Base-by-base conservation (phyloP, 768 basidiomycete species). In the Coprinellus micaceus region DNA sequence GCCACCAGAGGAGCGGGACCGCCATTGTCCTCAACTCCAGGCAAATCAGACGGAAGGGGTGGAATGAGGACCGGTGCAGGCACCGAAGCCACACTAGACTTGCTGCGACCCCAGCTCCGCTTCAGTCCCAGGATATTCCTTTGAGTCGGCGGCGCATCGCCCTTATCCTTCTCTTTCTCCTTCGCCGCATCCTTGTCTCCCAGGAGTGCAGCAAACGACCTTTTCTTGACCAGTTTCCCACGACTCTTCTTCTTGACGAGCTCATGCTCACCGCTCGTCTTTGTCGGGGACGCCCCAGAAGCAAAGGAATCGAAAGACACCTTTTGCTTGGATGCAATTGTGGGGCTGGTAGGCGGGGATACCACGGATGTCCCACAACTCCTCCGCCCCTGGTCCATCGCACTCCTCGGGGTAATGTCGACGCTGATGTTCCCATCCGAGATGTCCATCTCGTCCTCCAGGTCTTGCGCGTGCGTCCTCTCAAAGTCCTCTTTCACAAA, bases 151-250 rank as follows among this genome's bases (percentile, higher is more conserved):
- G 17, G 33, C 49, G 17, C 21, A 15, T n/a, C 19, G n/a, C 29
- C 22, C 22, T 28, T 10, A 29, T 51, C 19, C 19, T 19, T 19
- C 4, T 33, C 48, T 10, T 19, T 19, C 4, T 33, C 48, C 33
- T 51, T 21, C 30, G 26, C 4, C 9, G 12, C 7, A 17, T 51
- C 30, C 26, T n/a, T 7, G 12, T 26, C 21, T 9, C 45, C 45
- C 49, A 36, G 19, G 11, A 29, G 19, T 19, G 30, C 30, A 9
- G 49, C 40, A 5, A 43, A 21, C 11, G 54, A 57, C 13, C 51
- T 24, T 30, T 52, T 57, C 36, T 57, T 57, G 1, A 57, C 29
- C 13, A 57, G 29, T 19, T 57, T 57, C 24, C 50, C 51, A 12
- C 30, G 33, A 17, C 49, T 52, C 30, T 37, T 57, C 25, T 57